These are phyloP conservation scores for Trametes gibbosa DNA, from an alignment of 768 basidiomycete genomes.

Conservation along the genomic window DNA sequence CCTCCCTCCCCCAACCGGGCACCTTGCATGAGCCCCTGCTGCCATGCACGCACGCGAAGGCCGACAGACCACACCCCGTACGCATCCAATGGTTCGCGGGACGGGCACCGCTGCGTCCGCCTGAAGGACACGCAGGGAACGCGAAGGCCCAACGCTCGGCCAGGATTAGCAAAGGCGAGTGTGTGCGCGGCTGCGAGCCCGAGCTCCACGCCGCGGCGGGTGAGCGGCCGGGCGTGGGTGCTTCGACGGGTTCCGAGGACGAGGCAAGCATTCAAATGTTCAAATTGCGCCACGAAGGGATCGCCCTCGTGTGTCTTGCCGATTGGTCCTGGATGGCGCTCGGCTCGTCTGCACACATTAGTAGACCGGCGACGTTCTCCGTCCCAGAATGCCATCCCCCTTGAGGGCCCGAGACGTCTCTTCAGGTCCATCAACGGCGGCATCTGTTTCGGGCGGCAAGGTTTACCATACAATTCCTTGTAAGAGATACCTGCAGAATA, in stretches of 20 bases:
- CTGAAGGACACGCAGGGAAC: background rate
- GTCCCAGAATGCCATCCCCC: too few relatives aligned
- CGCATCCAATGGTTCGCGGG: background rate
- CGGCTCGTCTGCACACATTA: background rate
- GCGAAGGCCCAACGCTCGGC: background rate
- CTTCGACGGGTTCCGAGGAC: background rate
- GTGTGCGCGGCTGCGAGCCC: background rate
- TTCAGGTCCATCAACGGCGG: background rate
- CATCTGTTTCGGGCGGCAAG: background rate
- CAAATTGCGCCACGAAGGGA: slow-evolving; percentile 1
- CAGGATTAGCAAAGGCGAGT: background rate
- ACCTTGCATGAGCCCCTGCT: too few relatives aligned
- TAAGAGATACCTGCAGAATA: background rate
- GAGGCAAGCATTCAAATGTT: background rate
- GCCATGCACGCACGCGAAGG: background rate
- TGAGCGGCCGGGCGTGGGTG: background rate
- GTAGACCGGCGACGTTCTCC: too few relatives aligned
- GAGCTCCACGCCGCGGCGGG: background rate
- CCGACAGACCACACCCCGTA: background rate
- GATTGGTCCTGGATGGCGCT: background rate
- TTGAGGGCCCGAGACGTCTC: background rate
- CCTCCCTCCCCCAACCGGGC: too few relatives aligned
- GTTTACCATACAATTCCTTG: background rate
- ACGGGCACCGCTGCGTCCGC: background rate
- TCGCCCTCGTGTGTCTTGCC: background rate